These are phyloP conservation scores for Mucor mucedo DNA, from an alignment of 371 early-diverging fungal genomes.

Conservation along the genomic window DNA sequence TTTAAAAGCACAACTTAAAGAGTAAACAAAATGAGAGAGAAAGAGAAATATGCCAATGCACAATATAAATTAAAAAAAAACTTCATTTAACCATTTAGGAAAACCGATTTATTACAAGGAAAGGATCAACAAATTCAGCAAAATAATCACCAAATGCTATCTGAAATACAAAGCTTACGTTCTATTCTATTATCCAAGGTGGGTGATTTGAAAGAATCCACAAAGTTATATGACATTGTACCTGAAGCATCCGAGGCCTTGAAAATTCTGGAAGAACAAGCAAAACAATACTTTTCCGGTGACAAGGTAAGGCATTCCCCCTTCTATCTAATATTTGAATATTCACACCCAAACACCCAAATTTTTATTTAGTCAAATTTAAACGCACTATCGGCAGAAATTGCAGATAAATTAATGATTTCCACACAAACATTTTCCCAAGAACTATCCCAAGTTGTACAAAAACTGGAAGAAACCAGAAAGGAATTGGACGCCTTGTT, in stretches of 20 bases:
- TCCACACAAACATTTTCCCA: constrained; percentile 43
- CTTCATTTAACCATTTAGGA: constrained; percentile 29
- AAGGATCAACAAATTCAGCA: constrained; percentile 36
- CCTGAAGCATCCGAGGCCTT: constrained; percentile 42
- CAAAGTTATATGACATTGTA: constrained; percentile 12
- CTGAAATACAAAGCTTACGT: constrained; percentile 50
- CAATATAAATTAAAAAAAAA: background rate
- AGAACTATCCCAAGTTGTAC: constrained; percentile 30
- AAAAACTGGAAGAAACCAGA: constrained; percentile 38
- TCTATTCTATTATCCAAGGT: constrained; percentile 49
- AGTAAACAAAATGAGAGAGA: constrained; percentile 25
- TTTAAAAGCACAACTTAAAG: constrained; percentile 32
- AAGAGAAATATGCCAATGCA: no score
- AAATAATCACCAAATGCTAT: constrained; percentile 36
- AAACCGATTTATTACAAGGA: constrained; percentile 33
- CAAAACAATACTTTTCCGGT: constrained; percentile 41
- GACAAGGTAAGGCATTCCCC: constrained; percentile 10
- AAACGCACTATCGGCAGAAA: constrained; percentile 39
- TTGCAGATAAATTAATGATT: constrained; percentile 42
- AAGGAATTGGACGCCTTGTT: constrained; percentile 2
- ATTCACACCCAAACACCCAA: background rate
- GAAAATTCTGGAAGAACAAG: constrained; percentile 37
- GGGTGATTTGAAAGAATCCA: constrained; percentile 34
- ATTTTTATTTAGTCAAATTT: constrained; percentile 22
- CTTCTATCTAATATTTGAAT: background rate